Percentiles rank a stretch among this genome's conserved stretches.
These are phyloP conservation scores for Pseudogymnoascus sp. DNA, from an alignment of 2,329 filamentous ascomycete species.

Conservation along the genomic window DNA sequence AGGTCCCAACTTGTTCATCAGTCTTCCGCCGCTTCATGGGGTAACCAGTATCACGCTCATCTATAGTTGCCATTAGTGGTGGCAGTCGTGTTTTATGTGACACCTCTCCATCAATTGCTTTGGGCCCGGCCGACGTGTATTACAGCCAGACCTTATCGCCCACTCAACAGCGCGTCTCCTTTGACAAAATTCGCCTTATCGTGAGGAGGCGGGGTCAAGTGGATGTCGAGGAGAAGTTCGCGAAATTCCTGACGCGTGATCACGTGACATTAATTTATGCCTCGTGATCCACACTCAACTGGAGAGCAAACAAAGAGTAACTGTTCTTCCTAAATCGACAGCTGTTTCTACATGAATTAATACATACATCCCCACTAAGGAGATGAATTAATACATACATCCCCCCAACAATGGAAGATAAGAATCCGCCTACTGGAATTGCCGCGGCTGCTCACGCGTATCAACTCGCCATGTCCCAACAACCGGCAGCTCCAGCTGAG, in stretches of 20 bases:
- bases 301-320: neutral
- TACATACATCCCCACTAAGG: neutral
- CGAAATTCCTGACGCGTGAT: neutral
- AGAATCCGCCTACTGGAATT: conserved; percentile 14
- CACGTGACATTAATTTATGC: neutral
- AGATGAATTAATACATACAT: conserved; percentile 5
- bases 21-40: conserved; percentile 1
- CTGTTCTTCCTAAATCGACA: neutral
- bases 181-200: neutral
- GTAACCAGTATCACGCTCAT: neutral
- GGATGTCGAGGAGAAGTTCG: neutral
- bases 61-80: neutral
- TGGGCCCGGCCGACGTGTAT: neutral
- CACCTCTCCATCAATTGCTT: neutral
- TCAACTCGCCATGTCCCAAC: conserved; percentile 22
- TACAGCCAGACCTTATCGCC: neutral
- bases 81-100: neutral
- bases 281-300: neutral
- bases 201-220: neutral
- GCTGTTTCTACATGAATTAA: neutral
- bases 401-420: neutral
- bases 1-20: neutral
- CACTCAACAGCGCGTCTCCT: neutral
- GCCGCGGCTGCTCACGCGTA: conserved; percentile 22
- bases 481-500: conserved; percentile 15